Conservation (phyloP, 2,329 filamentous ascomycete genomes). For the Metarhizium humberi region DNA sequence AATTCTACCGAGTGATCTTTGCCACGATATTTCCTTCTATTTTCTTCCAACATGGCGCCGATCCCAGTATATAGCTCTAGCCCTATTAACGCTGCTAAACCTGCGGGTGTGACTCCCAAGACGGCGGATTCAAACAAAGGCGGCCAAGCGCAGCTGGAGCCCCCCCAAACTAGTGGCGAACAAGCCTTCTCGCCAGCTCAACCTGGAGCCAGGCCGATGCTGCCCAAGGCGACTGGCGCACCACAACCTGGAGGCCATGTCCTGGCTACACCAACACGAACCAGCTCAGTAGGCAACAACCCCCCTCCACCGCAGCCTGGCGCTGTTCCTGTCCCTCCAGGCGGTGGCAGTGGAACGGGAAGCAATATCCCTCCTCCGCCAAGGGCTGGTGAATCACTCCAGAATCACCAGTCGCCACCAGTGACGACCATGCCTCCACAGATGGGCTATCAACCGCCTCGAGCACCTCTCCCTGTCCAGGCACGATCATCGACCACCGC, state of each 20-base stretch:
- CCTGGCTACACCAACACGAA: constrained; percentile 34
- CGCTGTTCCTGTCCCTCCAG: constrained; percentile 36
- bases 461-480: constrained; percentile 29
- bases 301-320: constrained; percentile 51
- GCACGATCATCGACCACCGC: constrained; percentile 37
- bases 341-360: constrained; percentile 1
- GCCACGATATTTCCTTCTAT: not conserved
- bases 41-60: constrained; percentile 42
- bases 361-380: constrained; percentile 39
- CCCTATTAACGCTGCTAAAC: constrained; percentile 49
- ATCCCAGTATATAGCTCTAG: constrained; percentile 50
- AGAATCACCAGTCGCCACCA: constrained; percentile 20
- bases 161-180: constrained; percentile 5
- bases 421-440: constrained; percentile 30
- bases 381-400: constrained; percentile 35
- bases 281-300: constrained; percentile 17
- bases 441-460: constrained; percentile 42
- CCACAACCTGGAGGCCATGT: constrained; percentile 24
- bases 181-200: constrained; percentile 31
- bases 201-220: constrained; percentile 35
- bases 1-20: not conserved
- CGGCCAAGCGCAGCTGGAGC: constrained; percentile 3
- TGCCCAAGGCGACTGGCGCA: constrained; percentile 34
- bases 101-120: constrained; percentile 37
- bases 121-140: constrained; percentile 19